Base-by-base conservation (phyloP, 75 land plant genomes). In the Ceratopteris richardii region DNA sequence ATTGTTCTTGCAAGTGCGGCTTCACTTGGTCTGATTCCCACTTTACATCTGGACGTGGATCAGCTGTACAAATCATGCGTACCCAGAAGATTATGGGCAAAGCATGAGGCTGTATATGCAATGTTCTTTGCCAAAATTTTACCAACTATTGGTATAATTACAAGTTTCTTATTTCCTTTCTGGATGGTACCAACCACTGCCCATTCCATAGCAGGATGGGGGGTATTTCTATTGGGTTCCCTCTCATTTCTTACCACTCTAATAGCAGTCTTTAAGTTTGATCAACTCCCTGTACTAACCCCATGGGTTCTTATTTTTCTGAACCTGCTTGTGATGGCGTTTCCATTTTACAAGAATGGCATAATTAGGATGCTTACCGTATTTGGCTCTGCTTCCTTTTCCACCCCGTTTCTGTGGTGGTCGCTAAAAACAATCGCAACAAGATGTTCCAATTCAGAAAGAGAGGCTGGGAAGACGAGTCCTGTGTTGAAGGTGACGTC, bases 181-280 rank as follows among this genome's bases (percentile, higher is more conserved):
- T 43, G 55, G 37, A 58, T 72, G 33, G 20, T 72, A 18, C 74
- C 74, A n/a, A 72, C 74, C 2, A 72, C 69, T 24, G 70, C 58
- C 31, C 74, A 72, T 41, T 69, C 74, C 29, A 29, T 72, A 24
- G 51, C 66, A 60, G 74, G 74, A 13, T 72, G 74, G 74, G 54
- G 58, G 1, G 51, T 60, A 23, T 56, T 58, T 21, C 57, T 72
- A 29, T 53, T 72, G 19, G 74, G 74, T 16, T 65, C 70, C 23
- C 25, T 52, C 29, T 65, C 74, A 19, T 30, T 64, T 0, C 57
- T 72, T 26, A 58, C 52, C 1, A 39, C 66, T 30, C 39, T 50
- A 16, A 51, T 64, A 25, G 65, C 48, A 27, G 22, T 72, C 50
- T 60, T 72, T 48, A 52, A 65, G 36, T 51, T 72, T 29, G 54